Evolutionary conservation across 2,329 filamentous ascomycete species (phyloP).

Genomic region (Alternaria triticina): DNA sequence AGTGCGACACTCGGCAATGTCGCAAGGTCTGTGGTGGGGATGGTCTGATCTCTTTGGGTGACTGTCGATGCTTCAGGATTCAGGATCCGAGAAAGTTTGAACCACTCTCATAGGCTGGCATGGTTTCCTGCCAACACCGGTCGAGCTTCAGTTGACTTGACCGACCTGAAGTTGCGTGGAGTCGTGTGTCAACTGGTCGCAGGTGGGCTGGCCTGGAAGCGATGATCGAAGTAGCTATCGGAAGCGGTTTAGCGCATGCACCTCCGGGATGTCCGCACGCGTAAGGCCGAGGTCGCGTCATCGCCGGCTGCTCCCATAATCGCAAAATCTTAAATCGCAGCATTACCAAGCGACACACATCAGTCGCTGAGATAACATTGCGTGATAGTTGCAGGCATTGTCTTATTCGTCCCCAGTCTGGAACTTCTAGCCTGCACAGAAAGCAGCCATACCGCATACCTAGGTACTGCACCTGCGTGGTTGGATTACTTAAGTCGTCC

Average conservation of each 20-base stretch:
- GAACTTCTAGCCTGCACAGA: not conserved
- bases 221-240: conserved; percentile 23
- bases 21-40: not conserved
- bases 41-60: conserved; percentile 9
- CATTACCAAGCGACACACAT: conserved; percentile 10
- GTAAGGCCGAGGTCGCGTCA: conserved; percentile 14
- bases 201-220: conserved; percentile 18
- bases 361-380: not conserved
- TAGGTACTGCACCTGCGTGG: conserved; percentile 1
- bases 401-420: conserved; percentile 14
- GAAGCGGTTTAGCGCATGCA: conserved; percentile 25
- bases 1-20: not conserved
- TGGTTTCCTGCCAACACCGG: conserved; percentile 12
- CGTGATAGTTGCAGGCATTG: not conserved
- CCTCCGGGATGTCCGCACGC: conserved; percentile 6
- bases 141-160: not conserved
- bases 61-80: not conserved
- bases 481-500: conserved; percentile 41
- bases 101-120: conserved; percentile 14
- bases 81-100: conserved; percentile 1
- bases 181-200: conserved; percentile 6
- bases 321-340: conserved; percentile 21
- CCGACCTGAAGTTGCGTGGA: conserved; percentile 13
- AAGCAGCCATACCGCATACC: conserved; percentile 6
- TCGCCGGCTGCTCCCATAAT: conserved; percentile 25